Evolutionary conservation across 768 basidiomycete genomes (phyloP), one percentile per base, ranked within the genome.

Genomic region (Stropharia rugosoannulata): DNA sequence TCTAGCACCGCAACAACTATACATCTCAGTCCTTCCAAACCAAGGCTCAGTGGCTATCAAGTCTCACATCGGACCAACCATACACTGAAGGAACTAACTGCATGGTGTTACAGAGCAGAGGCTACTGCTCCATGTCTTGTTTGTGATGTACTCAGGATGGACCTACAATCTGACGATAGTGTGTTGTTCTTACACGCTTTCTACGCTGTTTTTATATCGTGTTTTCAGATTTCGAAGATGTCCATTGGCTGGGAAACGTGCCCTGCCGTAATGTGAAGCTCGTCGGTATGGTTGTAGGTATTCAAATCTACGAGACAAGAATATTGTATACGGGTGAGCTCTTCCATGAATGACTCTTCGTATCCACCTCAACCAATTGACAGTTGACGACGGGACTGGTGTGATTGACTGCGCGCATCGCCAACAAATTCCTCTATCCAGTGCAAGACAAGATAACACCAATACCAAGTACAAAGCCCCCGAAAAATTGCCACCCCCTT

Each of bases 381-480:
- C 52, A 92, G 88, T 92, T 56, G 90, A 93, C 63, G 90, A 93
- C 61, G 88, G 89, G 5, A 87, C 89, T 1, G 83, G 74, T 27
- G 83, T 87, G 3, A 75, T 93, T 22, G 89, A 92, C 44, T 92
- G 90, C 62, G 64, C 73, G 2, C 78, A 83, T 63, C 74, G 71
- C 19, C 71, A 63, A 27, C 44, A 73, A 29, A 29, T 13, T 40
- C 66, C 69, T 5, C 59, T 68, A 19, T 64, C 66, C n/a, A 62
- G 62, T 0, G 53, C 52, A 4, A 61, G 65, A 19, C 35, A 22
- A 32, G 39, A 49, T 43, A 9, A 27, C 54, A n/a, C 48, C 43
- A 8, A 53, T 38, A 40, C 36, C 6, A 66, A 64, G 43, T 62
- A 57, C 51, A 49, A 54, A 22, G 32, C 27, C 35, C 27, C 48